Conservation (phyloP, 2,329 filamentous ascomycete genomes). For the Pseudonectria foliicola region DNA sequence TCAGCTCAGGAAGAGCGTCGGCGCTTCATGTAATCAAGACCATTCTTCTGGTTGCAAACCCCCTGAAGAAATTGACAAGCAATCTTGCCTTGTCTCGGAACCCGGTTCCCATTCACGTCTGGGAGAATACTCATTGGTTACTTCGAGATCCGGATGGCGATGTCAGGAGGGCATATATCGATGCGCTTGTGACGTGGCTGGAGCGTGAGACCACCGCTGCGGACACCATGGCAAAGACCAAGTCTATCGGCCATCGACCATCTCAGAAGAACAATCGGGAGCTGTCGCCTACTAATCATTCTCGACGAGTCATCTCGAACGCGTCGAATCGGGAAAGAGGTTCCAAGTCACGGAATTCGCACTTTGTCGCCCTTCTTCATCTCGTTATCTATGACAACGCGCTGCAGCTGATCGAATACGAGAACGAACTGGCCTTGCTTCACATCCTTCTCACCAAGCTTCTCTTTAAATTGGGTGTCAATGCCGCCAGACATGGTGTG, state of each 20-base stretch:
- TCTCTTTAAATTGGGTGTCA: conserved; percentile 72
- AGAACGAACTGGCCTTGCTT: conserved; percentile 68
- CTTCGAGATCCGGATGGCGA: conserved; percentile 69
- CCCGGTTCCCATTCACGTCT: conserved; percentile 71
- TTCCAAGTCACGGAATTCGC: conserved; percentile 45
- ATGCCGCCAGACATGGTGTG: conserved; percentile 68
- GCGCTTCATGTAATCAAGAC: conserved; percentile 76
- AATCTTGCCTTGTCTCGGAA: conserved; percentile 63
- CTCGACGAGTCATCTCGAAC: conserved; percentile 61
- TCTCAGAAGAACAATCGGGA: conserved; percentile 36
- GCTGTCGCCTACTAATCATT: conserved; percentile 28
- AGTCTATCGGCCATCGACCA: conserved; percentile 39
- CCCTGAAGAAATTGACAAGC: conserved; percentile 49
- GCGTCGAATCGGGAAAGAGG: conserved; percentile 56
- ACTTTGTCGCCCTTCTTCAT: conserved; percentile 76
- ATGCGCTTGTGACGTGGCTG: conserved; percentile 79
- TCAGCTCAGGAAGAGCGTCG: conserved; percentile 48
- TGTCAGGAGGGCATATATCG: conserved; percentile 78
- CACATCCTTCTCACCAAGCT: conserved; percentile 71
- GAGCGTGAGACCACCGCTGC: conserved; percentile 65
- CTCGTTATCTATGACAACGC: conserved; percentile 86
- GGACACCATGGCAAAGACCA: conserved; percentile 58
- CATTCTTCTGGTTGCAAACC: conserved; percentile 76
- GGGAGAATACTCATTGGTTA: conserved; percentile 96
- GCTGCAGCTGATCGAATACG: conserved; percentile 62